A percentile compares a stretch with the other conserved stretches of the same genome.
These are phyloP conservation scores for Cadophora gregata DNA, from an alignment of 2,329 filamentous ascomycete species.

Conservation along the genomic window DNA sequence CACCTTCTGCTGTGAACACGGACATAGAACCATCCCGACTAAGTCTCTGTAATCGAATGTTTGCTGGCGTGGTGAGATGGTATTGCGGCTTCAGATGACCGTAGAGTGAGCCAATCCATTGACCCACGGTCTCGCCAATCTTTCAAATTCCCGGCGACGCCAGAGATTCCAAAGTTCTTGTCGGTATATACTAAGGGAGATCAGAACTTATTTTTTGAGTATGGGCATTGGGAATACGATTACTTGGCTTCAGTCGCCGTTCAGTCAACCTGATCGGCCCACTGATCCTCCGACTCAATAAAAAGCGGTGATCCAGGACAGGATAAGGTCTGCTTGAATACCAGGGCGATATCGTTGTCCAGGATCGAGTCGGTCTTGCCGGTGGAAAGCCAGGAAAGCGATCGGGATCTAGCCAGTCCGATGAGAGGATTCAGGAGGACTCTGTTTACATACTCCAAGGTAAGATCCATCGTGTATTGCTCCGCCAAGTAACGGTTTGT, in stretches of 20 bases:
- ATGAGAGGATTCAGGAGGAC: slow-evolving; percentile 11
- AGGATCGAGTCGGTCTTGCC: background rate
- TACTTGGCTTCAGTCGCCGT: slow-evolving; percentile 18
- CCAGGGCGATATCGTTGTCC: background rate
- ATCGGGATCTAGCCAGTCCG: background rate
- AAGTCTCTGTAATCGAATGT: background rate
- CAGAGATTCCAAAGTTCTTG: background rate
- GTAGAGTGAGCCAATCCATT: background rate
- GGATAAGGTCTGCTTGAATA: background rate
- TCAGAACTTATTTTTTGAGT: background rate
- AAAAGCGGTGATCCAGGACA: background rate
- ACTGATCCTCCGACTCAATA: slow-evolving; percentile 1
- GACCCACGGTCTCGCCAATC: background rate
- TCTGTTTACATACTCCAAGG: slow-evolving; percentile 3
- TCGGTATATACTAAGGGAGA: background rate
- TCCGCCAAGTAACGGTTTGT: background rate
- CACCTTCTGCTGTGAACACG: background rate
- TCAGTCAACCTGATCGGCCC: slow-evolving; percentile 32
- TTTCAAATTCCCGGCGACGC: background rate
- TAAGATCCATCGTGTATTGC: background rate
- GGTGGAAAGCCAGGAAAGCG: background rate
- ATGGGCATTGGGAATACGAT: background rate
- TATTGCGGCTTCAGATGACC: background rate
- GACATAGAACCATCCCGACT: background rate
- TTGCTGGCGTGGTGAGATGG: background rate